Evolutionary conservation across 139 green algal genomes (phyloP).

Genomic region (Astrephomene gubernaculifera): DNA sequence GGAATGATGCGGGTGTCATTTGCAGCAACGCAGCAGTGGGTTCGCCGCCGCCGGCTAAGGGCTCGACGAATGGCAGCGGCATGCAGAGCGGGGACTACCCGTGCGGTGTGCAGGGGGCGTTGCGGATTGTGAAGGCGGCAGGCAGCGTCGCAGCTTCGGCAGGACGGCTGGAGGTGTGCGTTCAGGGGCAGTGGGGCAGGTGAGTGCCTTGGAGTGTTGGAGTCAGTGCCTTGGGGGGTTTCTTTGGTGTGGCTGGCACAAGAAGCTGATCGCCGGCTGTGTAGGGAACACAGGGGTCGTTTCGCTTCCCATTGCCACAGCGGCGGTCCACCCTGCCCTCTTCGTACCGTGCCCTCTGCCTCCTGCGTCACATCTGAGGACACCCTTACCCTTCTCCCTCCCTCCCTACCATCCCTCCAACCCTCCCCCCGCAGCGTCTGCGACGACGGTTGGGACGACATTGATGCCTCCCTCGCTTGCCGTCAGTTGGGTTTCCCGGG

Average conservation of each 20-base stretch:
- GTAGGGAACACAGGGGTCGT: no score
- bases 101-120: background rate
- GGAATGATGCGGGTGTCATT: conserved; percentile 5
- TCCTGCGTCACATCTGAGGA: no score
- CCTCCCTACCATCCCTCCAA: no score
- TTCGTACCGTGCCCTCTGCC: no score
- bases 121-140: background rate
- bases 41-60: conserved; percentile 1
- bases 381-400: background rate
- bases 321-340: no score
- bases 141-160: background rate
- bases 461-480: conserved; percentile 11
- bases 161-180: conserved; percentile 20
- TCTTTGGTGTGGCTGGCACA: no score
- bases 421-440: conserved; percentile 20
- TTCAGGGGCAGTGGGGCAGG: conserved; percentile 19
- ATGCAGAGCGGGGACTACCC: background rate
- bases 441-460: conserved; percentile 26
- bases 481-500: background rate
- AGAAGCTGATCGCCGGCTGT: no score
- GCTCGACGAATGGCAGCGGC: conserved; percentile 23
- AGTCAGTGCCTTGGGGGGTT: no score
- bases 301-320: no score
- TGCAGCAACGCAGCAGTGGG: background rate
- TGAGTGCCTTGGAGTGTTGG: no score